These are phyloP conservation scores for Pythium brassicae DNA, from an alignment of 352 stramenopile genomes.

Conservation along the genomic window DNA sequence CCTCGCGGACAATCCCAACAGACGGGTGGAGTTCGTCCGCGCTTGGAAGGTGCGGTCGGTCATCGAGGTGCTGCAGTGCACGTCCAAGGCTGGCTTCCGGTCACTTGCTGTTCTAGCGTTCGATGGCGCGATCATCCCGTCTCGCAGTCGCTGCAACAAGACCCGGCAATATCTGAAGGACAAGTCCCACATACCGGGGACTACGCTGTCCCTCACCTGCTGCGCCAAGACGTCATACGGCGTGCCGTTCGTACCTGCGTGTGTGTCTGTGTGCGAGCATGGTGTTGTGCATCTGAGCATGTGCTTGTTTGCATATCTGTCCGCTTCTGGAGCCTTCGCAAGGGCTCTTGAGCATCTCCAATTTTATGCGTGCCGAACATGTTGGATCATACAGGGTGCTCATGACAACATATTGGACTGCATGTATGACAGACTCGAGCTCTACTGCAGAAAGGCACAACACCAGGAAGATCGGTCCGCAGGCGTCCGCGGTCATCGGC, in stretches of 20 bases:
- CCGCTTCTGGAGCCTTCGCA: too few species aligned
- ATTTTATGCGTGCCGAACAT: background rate
- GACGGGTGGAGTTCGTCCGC: background rate
- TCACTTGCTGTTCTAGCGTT: conserved; percentile 7
- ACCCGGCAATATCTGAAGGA: background rate
- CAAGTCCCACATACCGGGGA: background rate
- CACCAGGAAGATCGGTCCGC: background rate
- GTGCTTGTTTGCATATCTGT: background rate
- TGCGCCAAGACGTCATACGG: background rate
- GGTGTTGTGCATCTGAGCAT: background rate
- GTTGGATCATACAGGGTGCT: background rate
- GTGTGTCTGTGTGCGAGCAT: background rate
- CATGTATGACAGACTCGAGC: background rate
- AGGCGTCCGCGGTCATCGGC: too few species aligned
- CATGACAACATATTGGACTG: too few species aligned
- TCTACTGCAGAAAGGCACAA: background rate
- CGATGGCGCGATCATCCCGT: background rate
- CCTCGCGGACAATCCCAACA: conserved; percentile 7
- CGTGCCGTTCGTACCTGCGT: background rate
- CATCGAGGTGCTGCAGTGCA: conserved; percentile 5
- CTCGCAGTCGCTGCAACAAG: background rate
- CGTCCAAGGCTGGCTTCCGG: conserved; percentile 2
- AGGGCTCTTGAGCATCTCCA: background rate
- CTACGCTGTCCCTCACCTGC: background rate
- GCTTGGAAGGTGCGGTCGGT: conserved; percentile 13